Conservation (phyloP, 352 stramenopile genomes). For the Peronospora farinosa region DNA sequence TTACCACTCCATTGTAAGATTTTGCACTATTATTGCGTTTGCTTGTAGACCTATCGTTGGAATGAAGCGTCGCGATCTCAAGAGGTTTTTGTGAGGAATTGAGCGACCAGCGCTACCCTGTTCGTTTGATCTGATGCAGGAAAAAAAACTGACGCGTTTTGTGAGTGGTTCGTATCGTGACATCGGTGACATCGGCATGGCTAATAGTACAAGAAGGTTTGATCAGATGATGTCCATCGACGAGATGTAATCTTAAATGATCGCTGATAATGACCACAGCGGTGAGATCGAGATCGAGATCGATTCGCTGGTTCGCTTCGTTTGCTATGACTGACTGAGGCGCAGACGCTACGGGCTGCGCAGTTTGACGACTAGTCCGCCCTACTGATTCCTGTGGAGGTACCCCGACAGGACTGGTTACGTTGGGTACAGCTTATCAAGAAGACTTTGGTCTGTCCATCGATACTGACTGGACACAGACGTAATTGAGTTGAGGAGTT, state of each 20-base stretch:
- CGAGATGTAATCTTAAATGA: constrained; percentile 97
- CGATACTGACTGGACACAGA: constrained; percentile 95
- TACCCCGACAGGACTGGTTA: constrained; percentile 86
- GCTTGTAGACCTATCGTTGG: not conserved
- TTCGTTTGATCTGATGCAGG: constrained; percentile 88
- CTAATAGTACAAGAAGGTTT: constrained; percentile 85
- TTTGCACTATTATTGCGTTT: not conserved
- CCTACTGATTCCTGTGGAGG: constrained; percentile 94
- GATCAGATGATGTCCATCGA: constrained; percentile 94
- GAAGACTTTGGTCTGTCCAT: constrained; percentile 94
- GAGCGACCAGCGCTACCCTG: constrained; percentile 6
- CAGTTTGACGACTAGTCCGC: constrained; percentile 95
- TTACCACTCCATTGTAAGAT: not conserved
- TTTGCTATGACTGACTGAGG: constrained; percentile 96
- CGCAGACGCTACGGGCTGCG: constrained; percentile 91
- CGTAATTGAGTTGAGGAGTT: constrained; percentile 93
- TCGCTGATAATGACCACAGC: constrained; percentile 89
- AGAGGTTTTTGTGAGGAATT: not conserved
- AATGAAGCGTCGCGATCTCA: constrained; percentile 1
- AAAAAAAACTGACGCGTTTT: constrained; percentile 94
- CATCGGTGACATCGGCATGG: constrained; percentile 92
- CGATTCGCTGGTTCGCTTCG: constrained; percentile 81
- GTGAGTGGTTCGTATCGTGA: constrained; percentile 95
- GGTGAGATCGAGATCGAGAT: constrained; percentile 88
- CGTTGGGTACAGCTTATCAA: constrained; percentile 95